Base-by-base conservation (phyloP, 2,329 filamentous ascomycete genomes). In the Fusarium agapanthi region DNA sequence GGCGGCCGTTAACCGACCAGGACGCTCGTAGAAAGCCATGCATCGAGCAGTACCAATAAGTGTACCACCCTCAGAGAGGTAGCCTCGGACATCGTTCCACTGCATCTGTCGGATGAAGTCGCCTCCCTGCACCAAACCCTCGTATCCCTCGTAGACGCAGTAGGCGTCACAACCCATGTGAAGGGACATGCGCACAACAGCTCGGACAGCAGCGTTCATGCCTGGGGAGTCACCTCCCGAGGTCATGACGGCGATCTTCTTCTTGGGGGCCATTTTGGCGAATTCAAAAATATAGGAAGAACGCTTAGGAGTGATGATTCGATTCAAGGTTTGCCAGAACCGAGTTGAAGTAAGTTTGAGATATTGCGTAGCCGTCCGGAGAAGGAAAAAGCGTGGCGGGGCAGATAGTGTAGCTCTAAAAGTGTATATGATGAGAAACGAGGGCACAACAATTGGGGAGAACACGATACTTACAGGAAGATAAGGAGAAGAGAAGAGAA, bases 41-140 rank as follows among this genome's bases (percentile, higher is more conserved):
- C 95, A 97, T 71, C 96, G 89, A 63, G 96, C 96, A 44, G 96
- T 98, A 70, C 96, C 96, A 79, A 99, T 98, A 71, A 98, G 88
- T 22, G 96, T 99, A 72, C 96, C 96, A 71, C 96, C 96, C 81
- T 97, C 95, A 37, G 94, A 95, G 60, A 97, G 89, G 88, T 93
- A 99, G 78, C 96, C 95, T 77, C 96, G 92, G 63, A 99, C 96
- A 80, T 98, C 95, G 73, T 97, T 90, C 95, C 95, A 98, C 56
- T 89, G 85, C 90, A 97, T 94, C 84, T 93, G 89, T 77, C 89
- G 90, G 84, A 99, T 98, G 84, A 95, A 90, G 80, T 95, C 88
- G 51, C 94, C 95, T 76, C 95, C 96, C 75, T 93, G 90, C 34
- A 99, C 95, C 60, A 99, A 88, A 45, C 96, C 96, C 80, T 98